Evolutionary conservation across 768 basidiomycete species (phyloP).

Genomic region (Lentinula raphanica): DNA sequence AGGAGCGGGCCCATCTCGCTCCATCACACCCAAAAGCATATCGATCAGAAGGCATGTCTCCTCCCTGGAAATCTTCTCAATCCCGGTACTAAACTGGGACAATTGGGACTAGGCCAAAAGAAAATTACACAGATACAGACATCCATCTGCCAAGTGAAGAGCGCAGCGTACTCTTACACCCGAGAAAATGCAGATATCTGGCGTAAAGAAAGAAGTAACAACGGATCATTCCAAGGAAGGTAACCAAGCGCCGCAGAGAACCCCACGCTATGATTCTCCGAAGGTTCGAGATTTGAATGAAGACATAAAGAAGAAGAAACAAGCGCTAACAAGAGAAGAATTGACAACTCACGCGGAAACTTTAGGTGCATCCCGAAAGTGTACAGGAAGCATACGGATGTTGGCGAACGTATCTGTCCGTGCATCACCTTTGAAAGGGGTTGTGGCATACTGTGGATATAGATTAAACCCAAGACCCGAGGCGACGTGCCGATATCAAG

Average conservation of each 20-base stretch:
- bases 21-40: conserved; percentile 5
- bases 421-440: conserved; percentile 96
- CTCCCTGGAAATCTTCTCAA: background rate
- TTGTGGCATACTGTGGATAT: conserved; percentile 82
- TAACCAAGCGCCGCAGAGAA: conserved; percentile 5
- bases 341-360: conserved; percentile 58
- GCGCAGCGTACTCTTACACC: background rate
- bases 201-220: background rate
- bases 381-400: conserved; percentile 81
- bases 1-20: background rate
- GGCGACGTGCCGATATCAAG: conserved; percentile 8
- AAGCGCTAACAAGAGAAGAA: conserved; percentile 16
- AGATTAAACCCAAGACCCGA: background rate
- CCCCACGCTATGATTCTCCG: conserved; percentile 16
- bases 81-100: background rate
- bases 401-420: conserved; percentile 95
- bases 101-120: background rate
- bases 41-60: background rate
- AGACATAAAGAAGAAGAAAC: background rate
- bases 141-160: too few relatives aligned
- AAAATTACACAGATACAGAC: background rate
- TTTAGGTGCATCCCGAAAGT: conserved; percentile 82
- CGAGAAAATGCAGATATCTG: background rate
- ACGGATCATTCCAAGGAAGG: conserved; percentile 1
- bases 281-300: conserved; percentile 9